These are phyloP conservation scores for Pseudocercospora pini-densiflorae DNA, from an alignment of 2,329 filamentous ascomycete genomes.

Conservation along the genomic window DNA sequence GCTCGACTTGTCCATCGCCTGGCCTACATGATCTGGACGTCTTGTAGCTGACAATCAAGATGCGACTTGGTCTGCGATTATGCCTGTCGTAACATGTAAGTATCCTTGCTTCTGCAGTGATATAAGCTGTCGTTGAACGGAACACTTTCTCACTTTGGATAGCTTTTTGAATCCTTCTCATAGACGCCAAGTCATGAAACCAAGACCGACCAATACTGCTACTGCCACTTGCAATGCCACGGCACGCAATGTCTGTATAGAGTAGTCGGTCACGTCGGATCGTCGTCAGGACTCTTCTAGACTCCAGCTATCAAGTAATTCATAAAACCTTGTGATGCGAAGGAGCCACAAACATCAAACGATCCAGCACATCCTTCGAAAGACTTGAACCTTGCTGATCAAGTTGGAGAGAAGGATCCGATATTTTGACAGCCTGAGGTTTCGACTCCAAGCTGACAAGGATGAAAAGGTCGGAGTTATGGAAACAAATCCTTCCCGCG, in stretches of 20 bases:
- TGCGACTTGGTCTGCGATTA: too few species aligned
- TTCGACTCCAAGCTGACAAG: not conserved
- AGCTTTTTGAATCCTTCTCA: not conserved
- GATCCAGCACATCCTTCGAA: too few species aligned
- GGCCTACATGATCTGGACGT: too few species aligned
- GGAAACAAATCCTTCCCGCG: not conserved
- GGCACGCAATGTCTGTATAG: not conserved
- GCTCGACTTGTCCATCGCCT: too few species aligned
- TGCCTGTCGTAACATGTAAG: too few species aligned
- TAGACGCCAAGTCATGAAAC: too few species aligned
- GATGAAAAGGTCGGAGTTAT: not conserved
- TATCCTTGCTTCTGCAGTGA: not conserved
- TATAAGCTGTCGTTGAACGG: not conserved
- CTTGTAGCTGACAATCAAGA: too few species aligned
- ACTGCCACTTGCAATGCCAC: not conserved
- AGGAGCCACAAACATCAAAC: not conserved
- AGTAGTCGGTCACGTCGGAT: not conserved
- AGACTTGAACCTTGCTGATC: not conserved
- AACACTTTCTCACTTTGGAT: not conserved
- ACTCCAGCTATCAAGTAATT: not conserved
- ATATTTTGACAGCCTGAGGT: not conserved
- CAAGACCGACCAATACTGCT: not conserved
- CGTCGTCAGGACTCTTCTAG: too few species aligned
- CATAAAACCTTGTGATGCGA: not conserved
- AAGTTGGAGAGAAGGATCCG: not conserved